Evolutionary conservation across 345 rosid species (phyloP), one percentile per base, ranked within the genome.

Genomic region (Sapria himalayana): DNA sequence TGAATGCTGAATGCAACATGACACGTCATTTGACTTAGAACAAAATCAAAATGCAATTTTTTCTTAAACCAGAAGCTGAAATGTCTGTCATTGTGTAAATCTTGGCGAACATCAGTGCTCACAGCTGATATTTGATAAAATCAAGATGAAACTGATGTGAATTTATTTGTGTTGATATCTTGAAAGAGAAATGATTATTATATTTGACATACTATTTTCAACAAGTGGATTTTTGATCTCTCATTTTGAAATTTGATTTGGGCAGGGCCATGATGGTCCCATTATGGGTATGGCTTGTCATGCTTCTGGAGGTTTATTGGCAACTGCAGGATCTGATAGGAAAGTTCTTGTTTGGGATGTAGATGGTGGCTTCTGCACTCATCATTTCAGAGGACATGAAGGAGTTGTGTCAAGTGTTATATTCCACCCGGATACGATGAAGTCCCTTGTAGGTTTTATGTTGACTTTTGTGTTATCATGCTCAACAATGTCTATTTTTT

Each of bases 301-400:
- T 65, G 81, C 73, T 1, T 89, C 98, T 7, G 92, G 95, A 34
- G 95, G 95, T 18, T 59, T 82, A 67, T 73, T 89, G 49, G 94
- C 93, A 22, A 89, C 98, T 38, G 82, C 85, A 17, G 98, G 98
- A 72, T 74, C 94, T 47, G 94, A 89, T 63, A 78, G 93, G 54
- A 89, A 89, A 68, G 98, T 89, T 4, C 80, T 72, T 49, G 82
- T 89, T 37, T 89, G 94, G 94, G 98, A 89, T 69, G 85, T 89
- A 15, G 93, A 82, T 57, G 98, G 98, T 43, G 93, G 94, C 44
- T 89, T 74, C 69, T 78, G 93, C 51, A 82, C 98, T 56, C 94
- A 89, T 59, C 65, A 53, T 67, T 89, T 89, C 60, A 89, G 67
- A 63, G 98, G 93, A 19, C 98, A 89, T 63, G 70, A 69, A 56